A percentile compares a stretch with the other conserved stretches of the same genome.
phyloP scores from a whole-genome alignment of 768 basidiomycete genomes.

The Tulasnella sp. region DNA sequence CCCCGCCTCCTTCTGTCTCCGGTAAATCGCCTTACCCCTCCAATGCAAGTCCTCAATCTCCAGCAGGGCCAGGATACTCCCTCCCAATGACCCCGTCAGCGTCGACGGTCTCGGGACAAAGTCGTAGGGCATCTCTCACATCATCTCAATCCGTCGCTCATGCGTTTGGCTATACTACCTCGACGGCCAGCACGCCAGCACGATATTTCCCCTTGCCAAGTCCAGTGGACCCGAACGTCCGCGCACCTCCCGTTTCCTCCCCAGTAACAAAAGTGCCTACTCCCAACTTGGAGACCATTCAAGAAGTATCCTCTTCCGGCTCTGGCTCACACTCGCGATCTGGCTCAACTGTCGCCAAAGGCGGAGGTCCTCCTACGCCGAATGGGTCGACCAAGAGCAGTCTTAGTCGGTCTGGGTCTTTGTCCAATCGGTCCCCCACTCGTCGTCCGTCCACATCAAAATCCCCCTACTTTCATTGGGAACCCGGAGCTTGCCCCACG shows the following conservation, averaged over 20 bases:
- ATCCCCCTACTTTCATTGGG: background rate
- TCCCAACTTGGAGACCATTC: background rate
- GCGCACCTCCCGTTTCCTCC: background rate
- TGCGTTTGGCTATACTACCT: background rate
- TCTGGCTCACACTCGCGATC: background rate
- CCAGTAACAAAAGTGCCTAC: background rate
- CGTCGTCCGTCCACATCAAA: background rate
- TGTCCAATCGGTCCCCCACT: background rate
- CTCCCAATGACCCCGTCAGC: background rate
- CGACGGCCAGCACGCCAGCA: background rate
- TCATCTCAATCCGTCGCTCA: background rate
- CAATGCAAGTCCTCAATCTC: background rate
- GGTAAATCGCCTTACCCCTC: background rate
- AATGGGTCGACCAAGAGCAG: background rate
- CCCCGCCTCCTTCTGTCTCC: background rate
- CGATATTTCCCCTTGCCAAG: background rate
- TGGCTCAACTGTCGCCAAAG: background rate
- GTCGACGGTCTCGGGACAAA: background rate
- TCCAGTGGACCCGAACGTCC: background rate
- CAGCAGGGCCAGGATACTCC: background rate
- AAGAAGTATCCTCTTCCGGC: background rate
- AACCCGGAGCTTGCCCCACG: background rate
- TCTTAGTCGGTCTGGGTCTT: background rate
- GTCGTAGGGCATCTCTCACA: background rate
- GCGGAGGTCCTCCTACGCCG: background rate